Conservation (phyloP, 2,329 filamentous ascomycete genomes). For the Xenoacremonium recifei region DNA sequence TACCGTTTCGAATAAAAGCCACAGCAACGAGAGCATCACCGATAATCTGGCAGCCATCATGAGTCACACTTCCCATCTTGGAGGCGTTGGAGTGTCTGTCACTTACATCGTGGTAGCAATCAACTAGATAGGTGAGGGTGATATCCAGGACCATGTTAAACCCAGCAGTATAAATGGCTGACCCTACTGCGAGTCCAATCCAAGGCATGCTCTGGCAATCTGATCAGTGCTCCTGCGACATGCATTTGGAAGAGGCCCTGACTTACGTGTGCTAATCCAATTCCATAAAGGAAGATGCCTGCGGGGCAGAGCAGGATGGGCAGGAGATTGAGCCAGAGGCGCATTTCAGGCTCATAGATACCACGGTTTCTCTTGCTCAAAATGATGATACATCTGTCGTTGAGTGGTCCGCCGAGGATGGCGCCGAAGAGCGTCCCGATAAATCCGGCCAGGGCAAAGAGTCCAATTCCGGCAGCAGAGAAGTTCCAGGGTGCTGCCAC, state of each 20-base stretch:
- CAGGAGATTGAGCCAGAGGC: constrained; percentile 33
- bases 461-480: constrained; percentile 32
- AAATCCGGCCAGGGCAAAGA: constrained; percentile 38
- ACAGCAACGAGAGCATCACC: too few relatives aligned
- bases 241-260: too few relatives aligned
- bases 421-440: constrained; percentile 36
- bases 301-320: constrained; percentile 2
- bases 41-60: too few relatives aligned
- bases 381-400: constrained; percentile 34
- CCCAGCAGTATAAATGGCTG: constrained; percentile 36
- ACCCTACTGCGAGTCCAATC: constrained; percentile 32
- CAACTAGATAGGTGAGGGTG: constrained; percentile 37
- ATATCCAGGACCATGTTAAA: constrained; percentile 30
- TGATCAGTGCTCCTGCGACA: too few relatives aligned
- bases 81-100: too few relatives aligned
- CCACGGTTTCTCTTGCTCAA: constrained; percentile 36
- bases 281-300: constrained; percentile 4
- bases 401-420: constrained; percentile 31
- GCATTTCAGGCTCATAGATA: constrained; percentile 43
- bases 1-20: too few relatives aligned
- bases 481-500: constrained; percentile 35
- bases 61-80: too few relatives aligned
- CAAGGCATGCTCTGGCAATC: neutral
- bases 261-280: constrained; percentile 3
- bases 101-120: constrained; percentile 35